These are phyloP conservation scores for Blepharisma undulans DNA, from an alignment of 169 alveolate genomes.

Conservation along the genomic window DNA sequence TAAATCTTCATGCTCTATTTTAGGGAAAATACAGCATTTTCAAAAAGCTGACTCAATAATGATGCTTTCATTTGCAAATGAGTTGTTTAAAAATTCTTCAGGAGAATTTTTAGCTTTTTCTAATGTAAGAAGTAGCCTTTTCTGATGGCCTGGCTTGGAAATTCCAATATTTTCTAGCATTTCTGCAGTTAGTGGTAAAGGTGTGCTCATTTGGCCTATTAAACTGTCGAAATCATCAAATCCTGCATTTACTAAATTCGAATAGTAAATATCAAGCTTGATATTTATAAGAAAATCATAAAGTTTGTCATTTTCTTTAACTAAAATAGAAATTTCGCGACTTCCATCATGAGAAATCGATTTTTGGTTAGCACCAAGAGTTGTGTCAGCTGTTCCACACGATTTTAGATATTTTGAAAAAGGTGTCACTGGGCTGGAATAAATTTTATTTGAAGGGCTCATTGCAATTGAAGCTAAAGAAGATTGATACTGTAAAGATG, in stretches of 20 bases:
- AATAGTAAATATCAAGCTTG: background rate
- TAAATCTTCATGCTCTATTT: background rate
- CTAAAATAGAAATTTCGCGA: slow-evolving; percentile 25
- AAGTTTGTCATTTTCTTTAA: background rate
- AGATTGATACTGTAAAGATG: background rate
- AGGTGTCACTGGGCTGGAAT: background rate
- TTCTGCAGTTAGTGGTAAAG: slow-evolving; percentile 2
- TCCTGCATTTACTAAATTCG: background rate
- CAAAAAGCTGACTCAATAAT: background rate
- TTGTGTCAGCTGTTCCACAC: background rate
- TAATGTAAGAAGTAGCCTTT: background rate
- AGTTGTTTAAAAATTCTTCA: background rate
- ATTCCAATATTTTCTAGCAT: slow-evolving; percentile 3
- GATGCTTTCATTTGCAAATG: background rate
- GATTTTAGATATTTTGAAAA: background rate
- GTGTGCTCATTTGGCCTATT: background rate
- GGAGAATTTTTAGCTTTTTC: slow-evolving; percentile 18
- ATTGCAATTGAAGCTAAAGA: background rate
- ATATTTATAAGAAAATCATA: background rate
- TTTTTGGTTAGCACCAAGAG: background rate
- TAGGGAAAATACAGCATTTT: slow-evolving; percentile 3
- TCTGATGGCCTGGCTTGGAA: background rate
- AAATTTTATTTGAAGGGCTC: background rate
- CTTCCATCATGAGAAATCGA: background rate
- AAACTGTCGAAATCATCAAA: slow-evolving; percentile 1